Conservation (phyloP, 106 monocot species). For the Dioscorea dumetorum region DNA sequence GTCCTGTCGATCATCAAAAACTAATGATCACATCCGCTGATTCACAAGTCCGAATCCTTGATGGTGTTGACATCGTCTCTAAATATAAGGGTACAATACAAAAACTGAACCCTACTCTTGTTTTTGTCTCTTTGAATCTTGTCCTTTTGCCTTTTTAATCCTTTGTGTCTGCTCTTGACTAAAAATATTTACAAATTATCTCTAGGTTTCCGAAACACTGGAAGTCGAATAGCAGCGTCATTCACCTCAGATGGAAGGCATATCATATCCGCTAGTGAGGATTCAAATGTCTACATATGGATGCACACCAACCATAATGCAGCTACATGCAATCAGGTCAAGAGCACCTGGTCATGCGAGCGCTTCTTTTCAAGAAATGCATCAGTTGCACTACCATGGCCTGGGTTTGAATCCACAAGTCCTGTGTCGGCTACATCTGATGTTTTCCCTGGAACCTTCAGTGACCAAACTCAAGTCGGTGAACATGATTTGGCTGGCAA, state of each 20-base stretch:
- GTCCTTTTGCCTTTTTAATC: background rate
- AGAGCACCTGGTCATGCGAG: constrained; percentile 50
- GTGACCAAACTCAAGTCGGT: constrained; percentile 2
- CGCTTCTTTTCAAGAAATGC: constrained; percentile 47
- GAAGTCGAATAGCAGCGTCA: constrained; percentile 67
- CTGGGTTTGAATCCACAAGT: constrained; percentile 18
- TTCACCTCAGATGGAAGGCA: constrained; percentile 68
- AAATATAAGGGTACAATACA: constrained; percentile 63
- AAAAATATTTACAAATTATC: background rate
- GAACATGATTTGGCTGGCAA: background rate
- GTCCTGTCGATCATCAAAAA: constrained; percentile 37
- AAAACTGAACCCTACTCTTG: background rate
- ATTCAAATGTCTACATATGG: constrained; percentile 81
- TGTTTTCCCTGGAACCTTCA: constrained; percentile 1
- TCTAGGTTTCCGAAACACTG: constrained; percentile 57
- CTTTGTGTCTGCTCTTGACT: background rate
- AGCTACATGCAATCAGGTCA: constrained; percentile 21
- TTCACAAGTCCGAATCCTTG: constrained; percentile 54
- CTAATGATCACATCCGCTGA: constrained; percentile 72
- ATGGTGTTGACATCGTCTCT: constrained; percentile 39
- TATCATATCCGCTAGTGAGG: constrained; percentile 80
- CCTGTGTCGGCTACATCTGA: background rate
- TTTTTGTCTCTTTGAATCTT: background rate
- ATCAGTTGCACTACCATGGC: constrained; percentile 79
- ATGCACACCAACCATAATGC: constrained; percentile 27